These are phyloP conservation scores for Flaveria trinervia DNA, from an alignment of 129 eudicot genomes.

Conservation along the genomic window DNA sequence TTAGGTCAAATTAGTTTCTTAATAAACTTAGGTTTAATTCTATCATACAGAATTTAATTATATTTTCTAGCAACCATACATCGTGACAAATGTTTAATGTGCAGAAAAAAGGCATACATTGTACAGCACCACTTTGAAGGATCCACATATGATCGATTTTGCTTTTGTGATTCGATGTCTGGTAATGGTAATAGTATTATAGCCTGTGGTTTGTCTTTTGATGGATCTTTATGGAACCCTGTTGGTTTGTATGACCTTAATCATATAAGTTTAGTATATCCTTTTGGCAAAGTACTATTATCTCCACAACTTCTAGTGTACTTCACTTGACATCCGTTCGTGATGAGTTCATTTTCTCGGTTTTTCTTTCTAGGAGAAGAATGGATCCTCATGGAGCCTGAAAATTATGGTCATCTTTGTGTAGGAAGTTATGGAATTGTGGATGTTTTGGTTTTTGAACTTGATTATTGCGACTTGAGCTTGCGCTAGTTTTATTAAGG, in stretches of 20 bases:
- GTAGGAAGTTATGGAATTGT: too few relatives aligned
- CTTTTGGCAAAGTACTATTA: neutral
- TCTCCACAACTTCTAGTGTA: neutral
- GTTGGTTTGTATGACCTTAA: neutral
- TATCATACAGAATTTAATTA: neutral
- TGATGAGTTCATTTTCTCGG: neutral
- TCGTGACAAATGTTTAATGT: conserved; percentile 8
- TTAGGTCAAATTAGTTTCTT: too few relatives aligned
- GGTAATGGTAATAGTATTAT: conserved; percentile 3
- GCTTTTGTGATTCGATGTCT: conserved; percentile 1
- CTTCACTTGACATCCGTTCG: neutral
- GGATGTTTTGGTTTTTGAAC: too few relatives aligned
- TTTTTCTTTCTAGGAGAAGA: neutral
- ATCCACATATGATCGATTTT: conserved; percentile 8
- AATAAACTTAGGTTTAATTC: neutral
- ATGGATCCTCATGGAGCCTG: neutral
- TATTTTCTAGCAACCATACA: neutral
- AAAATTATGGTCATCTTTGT: too few relatives aligned
- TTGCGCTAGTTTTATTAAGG: neutral
- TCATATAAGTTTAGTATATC: neutral
- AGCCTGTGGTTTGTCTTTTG: neutral
- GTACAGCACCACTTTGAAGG: conserved; percentile 23
- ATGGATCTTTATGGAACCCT: neutral
- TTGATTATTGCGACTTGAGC: too few relatives aligned
- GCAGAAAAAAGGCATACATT: conserved; percentile 20